Evolutionary conservation across 176 grass and related monocot genomes (phyloP), one percentile per base, ranked within the genome.

Genomic region (Stipa capillata): DNA sequence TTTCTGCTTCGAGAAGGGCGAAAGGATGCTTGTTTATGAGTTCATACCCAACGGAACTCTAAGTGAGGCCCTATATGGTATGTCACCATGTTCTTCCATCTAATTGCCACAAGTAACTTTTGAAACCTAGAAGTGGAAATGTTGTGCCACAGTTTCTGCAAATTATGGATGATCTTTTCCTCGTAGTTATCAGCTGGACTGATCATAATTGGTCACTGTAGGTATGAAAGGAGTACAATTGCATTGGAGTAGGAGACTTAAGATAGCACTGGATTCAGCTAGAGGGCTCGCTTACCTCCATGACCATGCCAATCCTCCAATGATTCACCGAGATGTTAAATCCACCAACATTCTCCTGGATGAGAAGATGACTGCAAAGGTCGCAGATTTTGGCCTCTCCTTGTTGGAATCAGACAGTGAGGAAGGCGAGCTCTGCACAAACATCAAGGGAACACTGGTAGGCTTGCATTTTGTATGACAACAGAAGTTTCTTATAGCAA

Each of bases 301-400:
- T 82, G 96, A 98, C 14, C 96, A 94, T 85, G 96, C 96, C 34
- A 84, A 87, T 87, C 92, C 96, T 36, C 92, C 92, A 34, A 98
- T 98, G 68, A 93, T 98, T 76, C 96, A 94, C 52, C 90, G 94
- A 83, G 94, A 97, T 79, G 82, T 97, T 11, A 97, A 97, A 76
- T 94, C 94, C 3, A 87, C 77, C 42, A 97, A 97, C 78, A 94
- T 97, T 52, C 88, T 97, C 71, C 84, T 97, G 42, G 90, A 93
- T 15, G 87, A 83, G 52, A 88, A 87, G 75, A 73, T 94, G 77
- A 91, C 82, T 0, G 92, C 92, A 36, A 98, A 98, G 80, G 96
- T 98, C 21, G 71, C 90, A 7, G 96, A 98, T 65, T 98, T 98
- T 58, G 96, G 96, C 28, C 85, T 98, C 51, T 98, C 92, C 5